Evolutionary conservation across 257 asterid species (phyloP), one percentile per base, ranked within the genome.

Genomic region (Primulina huaijiensis): DNA sequence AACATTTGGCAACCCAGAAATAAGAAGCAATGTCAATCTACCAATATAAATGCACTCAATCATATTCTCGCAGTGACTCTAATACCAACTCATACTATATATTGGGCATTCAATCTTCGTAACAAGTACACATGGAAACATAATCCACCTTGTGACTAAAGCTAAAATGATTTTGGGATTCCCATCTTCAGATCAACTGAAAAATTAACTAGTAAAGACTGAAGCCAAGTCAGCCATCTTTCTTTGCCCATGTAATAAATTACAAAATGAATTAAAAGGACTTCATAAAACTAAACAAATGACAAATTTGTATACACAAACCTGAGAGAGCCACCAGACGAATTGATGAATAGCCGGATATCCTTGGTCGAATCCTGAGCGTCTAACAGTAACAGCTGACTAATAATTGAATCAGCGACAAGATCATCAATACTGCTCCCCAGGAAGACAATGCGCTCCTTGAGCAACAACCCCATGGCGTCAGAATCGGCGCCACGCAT

Each of bases 271-370:
- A 23, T 23, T 23, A 23, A 23, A 23, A 29, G 19, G 6, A 11
- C 17, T 25, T 43, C 12, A 25, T 68, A 40, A 72, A 31, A 65
- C 8, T 12, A 34, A 68, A 72, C 68, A 34, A 23, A 23, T 27
- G 27, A 57, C 35, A 8, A 10, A 23, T 10, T 59, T 52, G 43
- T 21, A 74, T 11, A 33, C 8, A 46, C 62, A 69, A 72, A 89
- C 99, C 97, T 90, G 75, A 89, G 93, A 3, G 97, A 89, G 59
- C 99, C 99, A 68, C 99, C 99, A 19, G 96, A 64, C 19, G 95
- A 93, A 81, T 93, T 93, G 86, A 93, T 40, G 74, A 93, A 90
- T 17, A 93, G 90, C 8, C 97, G 78, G 76, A 93, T 93, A 77
- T 93, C 99, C 83, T 84, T 87, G 3, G 82, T 85, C 6, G 95